Conservation (phyloP, 495 filamentous ascomycete genomes). For the Hypomontagnella monticulosa region DNA sequence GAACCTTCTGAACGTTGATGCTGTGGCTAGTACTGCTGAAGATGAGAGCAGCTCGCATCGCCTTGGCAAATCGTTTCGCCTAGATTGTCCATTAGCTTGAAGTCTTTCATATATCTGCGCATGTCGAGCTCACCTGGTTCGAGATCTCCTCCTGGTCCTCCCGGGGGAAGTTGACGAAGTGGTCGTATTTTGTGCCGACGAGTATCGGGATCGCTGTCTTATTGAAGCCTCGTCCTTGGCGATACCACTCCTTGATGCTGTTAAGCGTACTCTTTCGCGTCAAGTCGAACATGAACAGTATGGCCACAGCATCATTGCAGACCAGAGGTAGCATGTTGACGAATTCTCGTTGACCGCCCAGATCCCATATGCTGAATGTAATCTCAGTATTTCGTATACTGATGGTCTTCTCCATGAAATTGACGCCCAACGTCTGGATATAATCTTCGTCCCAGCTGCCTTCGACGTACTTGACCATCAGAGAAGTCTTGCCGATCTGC, state of each 20-base stretch:
- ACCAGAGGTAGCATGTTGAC: constrained; percentile 99
- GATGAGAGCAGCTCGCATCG: constrained; percentile 96
- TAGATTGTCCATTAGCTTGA: constrained; percentile 50
- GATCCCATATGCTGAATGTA: constrained; percentile 99
- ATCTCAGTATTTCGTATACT: constrained; percentile 99
- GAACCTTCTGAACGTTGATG: constrained; percentile 99
- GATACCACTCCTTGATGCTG: constrained; percentile 99
- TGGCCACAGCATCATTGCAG: constrained; percentile 98
- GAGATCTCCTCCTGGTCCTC: constrained; percentile 99
- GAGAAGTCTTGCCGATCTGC: constrained; percentile 97
- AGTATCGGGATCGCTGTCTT: constrained; percentile 98
- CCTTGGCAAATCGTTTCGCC: constrained; percentile 96
- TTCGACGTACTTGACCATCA: constrained; percentile 99
- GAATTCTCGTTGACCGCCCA: constrained; percentile 97
- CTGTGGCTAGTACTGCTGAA: constrained; percentile 99
- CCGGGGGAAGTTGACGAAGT: constrained; percentile 96
- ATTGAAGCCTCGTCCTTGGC: constrained; percentile 97
- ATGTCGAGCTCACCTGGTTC: constrained; percentile 72
- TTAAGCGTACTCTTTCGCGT: constrained; percentile 98
- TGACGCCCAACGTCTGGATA: constrained; percentile 97
- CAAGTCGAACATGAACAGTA: constrained; percentile 99
- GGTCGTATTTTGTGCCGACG: constrained; percentile 97
- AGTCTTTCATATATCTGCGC: neutral
- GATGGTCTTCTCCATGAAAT: constrained; percentile 99
- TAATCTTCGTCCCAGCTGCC: constrained; percentile 99